These are phyloP conservation scores for Russula ochroleuca DNA, from an alignment of 768 basidiomycete genomes.

Conservation along the genomic window DNA sequence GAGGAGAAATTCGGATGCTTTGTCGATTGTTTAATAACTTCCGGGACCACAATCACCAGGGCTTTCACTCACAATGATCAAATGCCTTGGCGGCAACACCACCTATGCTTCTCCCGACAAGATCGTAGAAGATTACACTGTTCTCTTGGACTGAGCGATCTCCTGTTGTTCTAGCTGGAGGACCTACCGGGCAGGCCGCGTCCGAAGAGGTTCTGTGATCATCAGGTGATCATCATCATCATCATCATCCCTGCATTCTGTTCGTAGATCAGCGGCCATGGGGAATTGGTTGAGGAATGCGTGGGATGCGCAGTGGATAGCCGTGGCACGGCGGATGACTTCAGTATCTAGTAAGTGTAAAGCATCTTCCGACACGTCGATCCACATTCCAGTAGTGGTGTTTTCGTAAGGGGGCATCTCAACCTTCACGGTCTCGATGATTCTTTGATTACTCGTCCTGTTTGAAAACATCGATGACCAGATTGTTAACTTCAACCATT, in stretches of 20 bases:
- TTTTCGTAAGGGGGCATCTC: constrained; percentile 75
- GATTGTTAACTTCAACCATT: background rate
- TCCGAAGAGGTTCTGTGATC: constrained; percentile 46
- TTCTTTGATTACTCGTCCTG: constrained; percentile 46
- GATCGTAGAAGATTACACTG: constrained; percentile 81
- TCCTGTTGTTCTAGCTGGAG: background rate
- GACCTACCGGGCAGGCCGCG: constrained; percentile 61
- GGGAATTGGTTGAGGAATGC: constrained; percentile 76
- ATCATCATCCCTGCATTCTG: constrained; percentile 78
- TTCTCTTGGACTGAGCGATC: background rate
- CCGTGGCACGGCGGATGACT: constrained; percentile 64
- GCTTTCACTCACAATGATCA: constrained; percentile 56
- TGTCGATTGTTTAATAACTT: background rate
- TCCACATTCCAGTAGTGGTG: constrained; percentile 71
- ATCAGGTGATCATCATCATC: constrained; percentile 54
- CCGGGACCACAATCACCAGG: background rate
- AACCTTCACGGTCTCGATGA: constrained; percentile 74
- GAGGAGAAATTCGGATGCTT: constrained; percentile 53
- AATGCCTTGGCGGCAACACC: constrained; percentile 76
- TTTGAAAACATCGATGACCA: background rate
- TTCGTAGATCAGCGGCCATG: constrained; percentile 62
- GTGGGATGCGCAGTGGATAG: constrained; percentile 83
- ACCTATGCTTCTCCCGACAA: constrained; percentile 55
- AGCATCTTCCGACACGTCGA: constrained; percentile 59
- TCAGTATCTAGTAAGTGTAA: constrained; percentile 52